These are phyloP conservation scores for Trichosporon sp. DNA, from an alignment of 1,284 basidiomycete genomes.

Conservation along the genomic window DNA sequence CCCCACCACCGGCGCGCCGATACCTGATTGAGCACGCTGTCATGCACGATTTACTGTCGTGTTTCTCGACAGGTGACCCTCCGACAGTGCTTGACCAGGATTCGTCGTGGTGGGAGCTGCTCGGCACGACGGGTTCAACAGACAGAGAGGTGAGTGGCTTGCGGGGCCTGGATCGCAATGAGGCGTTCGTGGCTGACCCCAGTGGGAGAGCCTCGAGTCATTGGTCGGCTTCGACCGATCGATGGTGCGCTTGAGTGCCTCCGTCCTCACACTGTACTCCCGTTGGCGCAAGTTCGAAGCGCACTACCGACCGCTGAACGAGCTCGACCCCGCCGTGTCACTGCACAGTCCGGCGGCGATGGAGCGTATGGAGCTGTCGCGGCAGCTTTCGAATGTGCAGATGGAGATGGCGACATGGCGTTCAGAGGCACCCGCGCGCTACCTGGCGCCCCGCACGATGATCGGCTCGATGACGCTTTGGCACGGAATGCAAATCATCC, in stretches of 20 bases:
- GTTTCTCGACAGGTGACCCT: slow-evolving; percentile 22
- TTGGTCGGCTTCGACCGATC: slow-evolving; percentile 29
- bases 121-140: slow-evolving; percentile 16
- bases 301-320: slow-evolving; percentile 18
- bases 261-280: slow-evolving; percentile 11
- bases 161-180: background rate
- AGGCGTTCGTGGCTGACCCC: slow-evolving; percentile 7
- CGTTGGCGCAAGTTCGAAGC: slow-evolving; percentile 18
- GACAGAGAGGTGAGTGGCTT: slow-evolving; percentile 17
- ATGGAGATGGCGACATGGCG: slow-evolving; percentile 21
- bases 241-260: slow-evolving; percentile 21
- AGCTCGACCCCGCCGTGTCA: slow-evolving; percentile 14
- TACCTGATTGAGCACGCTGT: slow-evolving; percentile 32
- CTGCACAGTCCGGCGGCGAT: slow-evolving; percentile 16
- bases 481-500: slow-evolving; percentile 34
- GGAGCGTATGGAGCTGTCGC: slow-evolving; percentile 15
- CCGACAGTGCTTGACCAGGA: slow-evolving; percentile 22
- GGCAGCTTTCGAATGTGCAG: slow-evolving; percentile 15
- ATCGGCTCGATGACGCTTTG: slow-evolving; percentile 34
- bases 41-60: slow-evolving; percentile 27
- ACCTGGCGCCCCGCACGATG: slow-evolving; percentile 24
- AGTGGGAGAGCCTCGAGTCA: slow-evolving; percentile 31
- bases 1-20: slow-evolving; percentile 11
- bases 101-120: slow-evolving; percentile 30
- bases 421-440: slow-evolving; percentile 15